Evolutionary conservation across 179 eudicot genomes (phyloP).

Genomic region (Silene noctiflora): DNA sequence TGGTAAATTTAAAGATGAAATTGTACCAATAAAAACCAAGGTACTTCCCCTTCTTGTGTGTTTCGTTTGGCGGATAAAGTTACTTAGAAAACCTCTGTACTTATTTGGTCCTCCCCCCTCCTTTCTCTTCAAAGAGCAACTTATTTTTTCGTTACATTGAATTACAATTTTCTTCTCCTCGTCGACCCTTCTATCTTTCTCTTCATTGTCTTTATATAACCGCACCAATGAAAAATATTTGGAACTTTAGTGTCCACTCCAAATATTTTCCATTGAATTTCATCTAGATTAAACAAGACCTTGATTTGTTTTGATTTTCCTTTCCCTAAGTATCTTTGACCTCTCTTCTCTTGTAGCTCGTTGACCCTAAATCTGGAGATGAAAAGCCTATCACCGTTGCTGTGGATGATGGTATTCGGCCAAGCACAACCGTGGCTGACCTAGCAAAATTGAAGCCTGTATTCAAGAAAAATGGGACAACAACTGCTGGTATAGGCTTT

Average conservation of each 20-base stretch:
- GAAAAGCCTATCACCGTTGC: conserved; percentile 70
- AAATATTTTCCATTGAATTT: too few species aligned
- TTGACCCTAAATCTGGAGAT: conserved; percentile 95
- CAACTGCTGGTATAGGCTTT: conserved; percentile 75
- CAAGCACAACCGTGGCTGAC: conserved; percentile 56
- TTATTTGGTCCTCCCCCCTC: too few species aligned
- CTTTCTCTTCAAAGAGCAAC: neutral
- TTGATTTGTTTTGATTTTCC: neutral
- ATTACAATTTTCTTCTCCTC: neutral
- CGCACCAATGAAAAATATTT: too few species aligned
- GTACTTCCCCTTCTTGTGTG: conserved; percentile 25
- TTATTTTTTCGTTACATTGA: neutral
- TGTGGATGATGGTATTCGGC: conserved; percentile 87
- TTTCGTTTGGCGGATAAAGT: too few species aligned
- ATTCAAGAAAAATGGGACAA: conserved; percentile 89
- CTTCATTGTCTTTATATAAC: too few species aligned
- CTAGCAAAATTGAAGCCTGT: conserved; percentile 79
- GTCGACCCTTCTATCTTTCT: too few species aligned
- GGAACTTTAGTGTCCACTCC: too few species aligned
- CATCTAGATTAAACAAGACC: too few species aligned
- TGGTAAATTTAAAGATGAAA: conserved; percentile 91
- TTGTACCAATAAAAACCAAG: conserved; percentile 81
- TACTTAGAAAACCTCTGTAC: too few species aligned
- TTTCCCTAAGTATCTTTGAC: neutral
- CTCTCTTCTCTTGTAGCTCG: conserved; percentile 37